A percentile compares a stretch with the other conserved stretches of the same genome.
phyloP scores from a whole-genome alignment of 2,329 filamentous ascomycete species.

The Lecanicillium sp. region DNA sequence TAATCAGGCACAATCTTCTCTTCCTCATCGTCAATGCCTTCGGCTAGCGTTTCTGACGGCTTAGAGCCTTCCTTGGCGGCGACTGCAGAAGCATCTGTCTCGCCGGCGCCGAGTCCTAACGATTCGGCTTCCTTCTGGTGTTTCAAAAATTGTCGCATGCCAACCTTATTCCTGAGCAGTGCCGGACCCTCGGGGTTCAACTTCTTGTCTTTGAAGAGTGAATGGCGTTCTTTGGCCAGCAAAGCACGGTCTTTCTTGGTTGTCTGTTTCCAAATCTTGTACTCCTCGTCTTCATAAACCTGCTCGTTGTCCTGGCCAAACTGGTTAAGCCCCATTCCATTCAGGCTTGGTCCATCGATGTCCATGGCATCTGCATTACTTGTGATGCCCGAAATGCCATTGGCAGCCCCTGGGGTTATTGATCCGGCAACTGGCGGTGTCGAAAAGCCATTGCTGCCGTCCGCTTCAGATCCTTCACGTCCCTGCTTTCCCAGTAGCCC shows the following conservation, averaged over 20 bases:
- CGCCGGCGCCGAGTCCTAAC: conserved; percentile 30
- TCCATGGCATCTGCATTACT: conserved; percentile 84
- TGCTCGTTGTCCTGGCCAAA: conserved; percentile 64
- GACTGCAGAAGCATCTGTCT: conserved; percentile 26
- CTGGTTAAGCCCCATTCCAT: conserved; percentile 54
- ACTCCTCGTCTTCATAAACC: conserved; percentile 83
- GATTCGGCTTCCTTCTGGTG: conserved; percentile 63
- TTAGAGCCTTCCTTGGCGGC: conserved; percentile 37
- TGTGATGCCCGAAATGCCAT: conserved; percentile 56
- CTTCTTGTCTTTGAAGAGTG: conserved; percentile 76
- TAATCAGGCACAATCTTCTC: conserved; percentile 87
- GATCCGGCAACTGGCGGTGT: conserved; percentile 73
- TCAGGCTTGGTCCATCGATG: conserved; percentile 67
- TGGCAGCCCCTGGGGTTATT: conserved; percentile 64
- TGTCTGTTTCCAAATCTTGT: conserved; percentile 97
- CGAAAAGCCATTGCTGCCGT: conserved; percentile 77
- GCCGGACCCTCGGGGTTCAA: conserved; percentile 85
- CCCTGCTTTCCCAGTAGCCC: conserved; percentile 49
- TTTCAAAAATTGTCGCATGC: conserved; percentile 82
- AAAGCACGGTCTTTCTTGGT: conserved; percentile 92
- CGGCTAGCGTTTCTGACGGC: conserved; percentile 70
- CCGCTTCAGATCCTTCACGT: conserved; percentile 70
- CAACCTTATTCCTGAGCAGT: conserved; percentile 72
- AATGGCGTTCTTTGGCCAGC: conserved; percentile 76
- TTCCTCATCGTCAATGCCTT: conserved; percentile 87